Conservation (phyloP, 148 eudicot genomes). For the Fagopyrum homotropicum region DNA sequence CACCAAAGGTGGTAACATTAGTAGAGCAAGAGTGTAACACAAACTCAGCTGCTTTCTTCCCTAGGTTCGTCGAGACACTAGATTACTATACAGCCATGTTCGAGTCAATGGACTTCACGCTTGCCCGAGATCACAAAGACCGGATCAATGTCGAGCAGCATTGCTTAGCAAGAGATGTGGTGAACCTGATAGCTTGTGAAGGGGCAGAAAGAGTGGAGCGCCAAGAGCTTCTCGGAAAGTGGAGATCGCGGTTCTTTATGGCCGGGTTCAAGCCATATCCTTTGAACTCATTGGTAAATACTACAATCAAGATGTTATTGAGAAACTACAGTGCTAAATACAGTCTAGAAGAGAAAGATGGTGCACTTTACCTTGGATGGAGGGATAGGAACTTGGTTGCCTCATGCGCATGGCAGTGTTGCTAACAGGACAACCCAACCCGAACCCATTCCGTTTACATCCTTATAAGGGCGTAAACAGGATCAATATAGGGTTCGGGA, state of each 20-base stretch:
- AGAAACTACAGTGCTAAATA: conserved; percentile 43
- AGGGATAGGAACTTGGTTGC: conserved; percentile 61
- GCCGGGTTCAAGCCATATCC: conserved; percentile 64
- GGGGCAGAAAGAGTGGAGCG: conserved; percentile 51
- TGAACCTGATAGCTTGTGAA: conserved; percentile 57
- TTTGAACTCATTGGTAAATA: conserved; percentile 50
- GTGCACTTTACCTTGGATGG: conserved; percentile 74
- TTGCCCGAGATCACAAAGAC: conserved; percentile 44
- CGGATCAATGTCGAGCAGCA: conserved; percentile 63
- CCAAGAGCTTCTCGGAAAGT: conserved; percentile 57
- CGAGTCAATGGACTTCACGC: conserved; percentile 54
- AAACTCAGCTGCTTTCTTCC: conserved; percentile 50
- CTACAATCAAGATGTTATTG: conserved; percentile 46
- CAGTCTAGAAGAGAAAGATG: conserved; percentile 60
- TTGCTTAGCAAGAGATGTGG: conserved; percentile 53
- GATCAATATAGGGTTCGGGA: no score
- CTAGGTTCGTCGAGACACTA: conserved; percentile 48
- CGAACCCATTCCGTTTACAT: no score
- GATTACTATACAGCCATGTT: conserved; percentile 60
- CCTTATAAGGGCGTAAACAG: no score
- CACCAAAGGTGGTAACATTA: conserved; percentile 56
- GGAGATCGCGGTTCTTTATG: conserved; percentile 51
- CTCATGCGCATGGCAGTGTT: conserved; percentile 64
- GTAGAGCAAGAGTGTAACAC: conserved; percentile 68
- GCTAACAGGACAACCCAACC: background rate